These are phyloP conservation scores for Cyberlindnera misumaiensis DNA, from an alignment of 805 yeast genomes.

Conservation along the genomic window DNA sequence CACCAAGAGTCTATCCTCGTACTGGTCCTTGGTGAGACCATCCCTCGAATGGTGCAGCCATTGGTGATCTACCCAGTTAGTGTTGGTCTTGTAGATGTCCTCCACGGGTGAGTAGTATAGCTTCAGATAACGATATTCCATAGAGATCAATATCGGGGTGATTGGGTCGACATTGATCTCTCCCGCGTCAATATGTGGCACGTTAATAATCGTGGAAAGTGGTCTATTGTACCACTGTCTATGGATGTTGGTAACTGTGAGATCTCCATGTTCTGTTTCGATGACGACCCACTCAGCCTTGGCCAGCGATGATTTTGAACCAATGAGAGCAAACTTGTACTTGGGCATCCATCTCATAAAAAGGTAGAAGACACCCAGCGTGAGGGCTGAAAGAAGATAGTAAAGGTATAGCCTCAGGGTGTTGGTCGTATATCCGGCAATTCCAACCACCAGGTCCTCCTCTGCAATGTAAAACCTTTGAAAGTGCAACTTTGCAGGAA, in stretches of 20 bases:
- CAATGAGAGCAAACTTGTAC: constrained; percentile 60
- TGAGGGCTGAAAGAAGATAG: constrained; percentile 43
- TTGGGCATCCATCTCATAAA: constrained; percentile 83
- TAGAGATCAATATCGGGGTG: constrained; percentile 62
- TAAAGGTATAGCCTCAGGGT: constrained; percentile 40
- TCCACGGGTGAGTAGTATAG: constrained; percentile 82
- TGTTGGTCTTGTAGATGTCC: constrained; percentile 77
- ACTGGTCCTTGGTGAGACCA: constrained; percentile 66
- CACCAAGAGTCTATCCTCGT: constrained; percentile 61
- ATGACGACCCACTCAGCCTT: constrained; percentile 88
- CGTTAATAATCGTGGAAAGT: constrained; percentile 57
- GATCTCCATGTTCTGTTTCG: constrained; percentile 90
- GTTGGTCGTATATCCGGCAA: constrained; percentile 78
- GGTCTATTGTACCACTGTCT: constrained; percentile 64
- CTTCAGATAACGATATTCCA: constrained; percentile 77
- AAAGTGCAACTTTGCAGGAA: constrained; percentile 38
- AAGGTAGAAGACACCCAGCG: constrained; percentile 71
- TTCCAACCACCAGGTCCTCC: constrained; percentile 90
- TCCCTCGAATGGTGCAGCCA: constrained; percentile 60
- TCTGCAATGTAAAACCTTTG: constrained; percentile 93
- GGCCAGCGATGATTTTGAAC: constrained; percentile 62
- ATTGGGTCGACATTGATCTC: constrained; percentile 25
- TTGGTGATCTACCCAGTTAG: constrained; percentile 76
- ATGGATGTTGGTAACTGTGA: constrained; percentile 50
- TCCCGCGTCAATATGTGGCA: constrained; percentile 20